Percentiles rank a stretch among this genome's conserved stretches.
Conservation (phyloP, 2,329 filamentous ascomycete genomes). For the Aspergillus intermedius region DNA sequence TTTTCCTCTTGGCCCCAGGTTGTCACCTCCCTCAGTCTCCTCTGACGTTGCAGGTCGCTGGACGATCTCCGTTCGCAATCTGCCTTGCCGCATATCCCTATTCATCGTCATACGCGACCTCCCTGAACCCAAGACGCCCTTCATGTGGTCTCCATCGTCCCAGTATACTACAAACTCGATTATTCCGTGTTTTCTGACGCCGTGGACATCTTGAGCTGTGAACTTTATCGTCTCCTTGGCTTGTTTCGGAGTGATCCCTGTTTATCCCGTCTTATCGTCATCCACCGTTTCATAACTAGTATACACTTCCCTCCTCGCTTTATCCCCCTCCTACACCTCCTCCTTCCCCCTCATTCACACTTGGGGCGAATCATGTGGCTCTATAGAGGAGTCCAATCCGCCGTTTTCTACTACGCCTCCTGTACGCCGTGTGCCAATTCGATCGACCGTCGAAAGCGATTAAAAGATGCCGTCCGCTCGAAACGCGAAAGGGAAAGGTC, state of each 20-base stretch:
- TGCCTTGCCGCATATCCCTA: slow-evolving; percentile 5
- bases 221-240: not conserved
- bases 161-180: slow-evolving; percentile 18
- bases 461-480: slow-evolving; percentile 62
- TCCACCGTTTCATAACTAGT: not conserved
- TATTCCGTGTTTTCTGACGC: slow-evolving; percentile 16
- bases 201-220: not conserved
- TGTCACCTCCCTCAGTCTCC: slow-evolving; percentile 2
- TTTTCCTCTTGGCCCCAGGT: slow-evolving; percentile 1
- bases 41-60: slow-evolving; percentile 18
- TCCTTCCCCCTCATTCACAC: slow-evolving; percentile 4
- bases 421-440: slow-evolving; percentile 61
- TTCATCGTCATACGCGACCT: not conserved
- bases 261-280: not conserved
- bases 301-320: not conserved
- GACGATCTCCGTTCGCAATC: slow-evolving; percentile 17
- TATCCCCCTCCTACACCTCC: slow-evolving; percentile 2
- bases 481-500: slow-evolving; percentile 59
- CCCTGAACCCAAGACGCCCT: slow-evolving; percentile 21
- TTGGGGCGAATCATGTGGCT: slow-evolving; percentile 37
- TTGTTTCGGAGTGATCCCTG: not conserved
- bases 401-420: slow-evolving; percentile 45
- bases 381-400: slow-evolving; percentile 44
- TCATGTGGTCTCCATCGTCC: slow-evolving; percentile 28
- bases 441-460: slow-evolving; percentile 62